Evolutionary conservation across 1,284 basidiomycete genomes (phyloP), one percentile per base, ranked within the genome.

Genomic region (Fomes fomentarius): DNA sequence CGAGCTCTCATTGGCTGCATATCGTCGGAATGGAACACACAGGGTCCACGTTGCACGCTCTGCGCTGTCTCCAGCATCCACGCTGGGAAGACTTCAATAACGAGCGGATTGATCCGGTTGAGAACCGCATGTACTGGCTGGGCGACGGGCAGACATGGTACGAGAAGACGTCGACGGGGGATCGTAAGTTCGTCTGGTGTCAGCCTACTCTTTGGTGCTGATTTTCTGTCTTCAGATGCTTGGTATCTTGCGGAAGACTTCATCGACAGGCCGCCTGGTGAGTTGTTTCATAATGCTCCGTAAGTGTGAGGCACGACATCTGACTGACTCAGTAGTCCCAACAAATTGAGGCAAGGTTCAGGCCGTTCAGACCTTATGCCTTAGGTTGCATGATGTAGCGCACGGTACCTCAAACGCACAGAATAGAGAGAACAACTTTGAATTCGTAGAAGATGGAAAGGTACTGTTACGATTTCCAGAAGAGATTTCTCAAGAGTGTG

Each of bases 41-140:
- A 82, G 81, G 82, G 10, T 84, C 84, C 0, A 73, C 74, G 42
- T 68, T 84, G 15, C 83, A 85, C 51, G 80, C 79, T 2, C 70
- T 76, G 5, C 76, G 72, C 31, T 72, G 78, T 0, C 66, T 87
- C 12, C 68, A 71, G 33, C 61, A 82, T 64, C 84, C 84, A 0
- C 78, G 84, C 4, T 87, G 84, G 84, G 85, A 87, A 58, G 85
- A 87, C 60, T 87, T 75, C 60, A 74, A 77, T 28, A 87, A 83
- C 58, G 79, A 84, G 56, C 67, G 54, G 3, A 65, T 79, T 3
- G 77, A 81, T 43, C 71, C 65, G 3, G 65, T 67, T 15, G 68
- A 67, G 51, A 84, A 84, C 59, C 70, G 80, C 6, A 75, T 84
- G 62, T 74, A 80, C 63, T 87, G 83, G 81, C 71, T 85, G 1